Evolutionary conservation across 1,139 yeast species (phyloP), one percentile per base, ranked within the genome.

Genomic region (Meyerozyma smithsonii): DNA sequence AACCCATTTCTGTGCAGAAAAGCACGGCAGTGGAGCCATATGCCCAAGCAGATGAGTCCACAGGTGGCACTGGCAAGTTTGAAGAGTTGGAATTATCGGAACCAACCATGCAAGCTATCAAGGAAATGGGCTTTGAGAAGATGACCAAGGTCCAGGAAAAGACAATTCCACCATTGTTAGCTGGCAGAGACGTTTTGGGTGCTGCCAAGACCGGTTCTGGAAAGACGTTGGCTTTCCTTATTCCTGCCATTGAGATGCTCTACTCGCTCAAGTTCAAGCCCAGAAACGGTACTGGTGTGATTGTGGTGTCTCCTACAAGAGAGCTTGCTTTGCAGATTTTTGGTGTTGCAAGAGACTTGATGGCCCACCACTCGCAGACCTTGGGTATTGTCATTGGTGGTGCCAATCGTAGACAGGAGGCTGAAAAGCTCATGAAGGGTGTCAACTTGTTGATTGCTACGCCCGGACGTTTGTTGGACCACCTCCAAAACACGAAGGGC

Each of bases 121-220:
- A 70, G 35, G 82, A 79, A 34, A 85, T 92, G 96, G 97, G 96
- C 1, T 90, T 90, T 66, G 71, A 77, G 15, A 83, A 72, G 43
- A 87, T 90, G 97, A 92, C 98, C 5, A 78, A 83, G 44, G 97
- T 90, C 11, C 98, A 90, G 64, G 85, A 95, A 28, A 81, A 89
- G 61, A 88, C 97, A 12, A 90, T 90, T 43, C 97, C 97, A 7
- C 97, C 97, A 12, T 71, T 92, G 48, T 69, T 90, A 51, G 96
- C 97, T 0, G 97, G 98, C 34, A 79, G 90, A 53, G 97, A 90
- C 65, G 97, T 90, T 19, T 74, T 90, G 42, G 97, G 97, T 50
- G 97, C 97, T 39, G 98, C 98, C 41, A 90, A 92, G 66, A 92
- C 98, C 1, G 98, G 98, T 36, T 89, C 97, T 1, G 98, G 98